Percentiles rank a stretch among this genome's conserved stretches.
These are phyloP conservation scores for Colletotrichum brevisporum DNA, from an alignment of 2,329 filamentous ascomycete species.

Conservation along the genomic window DNA sequence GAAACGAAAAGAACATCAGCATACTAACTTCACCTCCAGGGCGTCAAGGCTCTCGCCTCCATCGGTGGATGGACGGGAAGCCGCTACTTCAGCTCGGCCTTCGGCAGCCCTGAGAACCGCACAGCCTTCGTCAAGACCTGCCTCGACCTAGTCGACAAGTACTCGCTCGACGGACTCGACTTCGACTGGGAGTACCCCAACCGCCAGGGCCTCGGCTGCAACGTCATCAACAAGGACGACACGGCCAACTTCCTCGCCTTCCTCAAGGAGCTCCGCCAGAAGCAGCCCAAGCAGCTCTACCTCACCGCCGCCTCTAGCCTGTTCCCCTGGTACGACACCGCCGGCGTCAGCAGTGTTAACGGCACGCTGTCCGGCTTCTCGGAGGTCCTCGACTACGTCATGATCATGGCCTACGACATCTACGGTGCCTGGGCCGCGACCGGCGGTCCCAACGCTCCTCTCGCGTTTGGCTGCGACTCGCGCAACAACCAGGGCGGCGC, in stretches of 20 bases:
- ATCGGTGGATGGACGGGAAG: conserved; percentile 39
- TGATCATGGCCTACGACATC: conserved; percentile 40
- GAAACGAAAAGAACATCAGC: background rate
- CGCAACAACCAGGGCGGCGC: conserved; percentile 40
- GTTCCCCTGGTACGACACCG: conserved; percentile 30
- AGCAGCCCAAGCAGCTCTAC: conserved; percentile 37
- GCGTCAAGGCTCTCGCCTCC: conserved; percentile 34
- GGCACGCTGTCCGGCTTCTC: conserved; percentile 29
- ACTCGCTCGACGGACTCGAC: conserved; percentile 39
- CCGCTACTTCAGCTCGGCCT: conserved; percentile 26
- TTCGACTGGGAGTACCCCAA: conserved; percentile 45
- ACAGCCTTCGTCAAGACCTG: conserved; percentile 43
- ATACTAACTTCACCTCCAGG: conserved; percentile 4
- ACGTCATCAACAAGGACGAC: conserved; percentile 32
- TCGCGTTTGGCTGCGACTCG: conserved; percentile 24
- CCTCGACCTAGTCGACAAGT: conserved; percentile 41
- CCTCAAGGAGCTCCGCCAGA: conserved; percentile 37
- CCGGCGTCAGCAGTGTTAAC: conserved; percentile 11
- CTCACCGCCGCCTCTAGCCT: conserved; percentile 35
- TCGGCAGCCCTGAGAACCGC: conserved; percentile 41
- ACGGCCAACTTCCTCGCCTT: conserved; percentile 36
- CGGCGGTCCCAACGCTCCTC: conserved; percentile 33
- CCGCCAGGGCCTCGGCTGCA: conserved; percentile 39
- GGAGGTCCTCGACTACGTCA: conserved; percentile 33
- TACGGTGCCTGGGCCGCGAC: conserved; percentile 35